Evolutionary conservation across 2,329 filamentous ascomycete genomes (phyloP).

Genomic region (Pseudogymnoascus sp.): DNA sequence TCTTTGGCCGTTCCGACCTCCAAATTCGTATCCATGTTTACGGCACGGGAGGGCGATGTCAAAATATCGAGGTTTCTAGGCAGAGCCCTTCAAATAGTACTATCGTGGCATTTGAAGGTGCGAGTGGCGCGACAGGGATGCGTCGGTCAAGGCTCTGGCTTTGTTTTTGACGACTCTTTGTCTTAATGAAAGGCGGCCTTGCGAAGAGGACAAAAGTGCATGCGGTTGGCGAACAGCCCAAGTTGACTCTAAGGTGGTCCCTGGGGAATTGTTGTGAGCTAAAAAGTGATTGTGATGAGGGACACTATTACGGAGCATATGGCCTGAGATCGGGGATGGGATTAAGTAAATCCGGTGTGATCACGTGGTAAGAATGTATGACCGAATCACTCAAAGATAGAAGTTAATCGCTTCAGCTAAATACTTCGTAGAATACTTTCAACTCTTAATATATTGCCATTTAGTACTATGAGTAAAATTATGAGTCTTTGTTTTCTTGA

Average conservation of each 20-base stretch:
- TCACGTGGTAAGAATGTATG: background rate
- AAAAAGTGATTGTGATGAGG: constrained; percentile 4
- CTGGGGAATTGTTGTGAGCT: background rate
- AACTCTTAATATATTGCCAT: background rate
- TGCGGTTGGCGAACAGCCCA: background rate
- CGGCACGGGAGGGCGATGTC: background rate
- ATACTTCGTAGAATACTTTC: background rate
- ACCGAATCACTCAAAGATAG: background rate
- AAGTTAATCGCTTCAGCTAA: background rate
- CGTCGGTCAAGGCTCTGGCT: constrained; percentile 5
- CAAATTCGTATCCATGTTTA: background rate
- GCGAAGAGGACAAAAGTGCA: background rate
- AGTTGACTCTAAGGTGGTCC: background rate
- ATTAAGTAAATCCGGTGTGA: background rate
- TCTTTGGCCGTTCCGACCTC: background rate
- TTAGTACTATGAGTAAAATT: background rate
- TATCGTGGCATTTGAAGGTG: constrained; percentile 7
- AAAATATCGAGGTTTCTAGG: constrained; percentile 10
- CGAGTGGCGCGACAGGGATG: constrained; percentile 4
- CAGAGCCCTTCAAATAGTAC: constrained; percentile 5
- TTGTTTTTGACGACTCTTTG: background rate
- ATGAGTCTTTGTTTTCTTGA: background rate
- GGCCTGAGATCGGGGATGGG: background rate
- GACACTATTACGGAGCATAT: constrained; percentile 3
- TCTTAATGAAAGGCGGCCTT: background rate